These are phyloP conservation scores for Coemansia sp. DNA, from an alignment of 192 early-diverging fungal genomes.

Conservation along the genomic window DNA sequence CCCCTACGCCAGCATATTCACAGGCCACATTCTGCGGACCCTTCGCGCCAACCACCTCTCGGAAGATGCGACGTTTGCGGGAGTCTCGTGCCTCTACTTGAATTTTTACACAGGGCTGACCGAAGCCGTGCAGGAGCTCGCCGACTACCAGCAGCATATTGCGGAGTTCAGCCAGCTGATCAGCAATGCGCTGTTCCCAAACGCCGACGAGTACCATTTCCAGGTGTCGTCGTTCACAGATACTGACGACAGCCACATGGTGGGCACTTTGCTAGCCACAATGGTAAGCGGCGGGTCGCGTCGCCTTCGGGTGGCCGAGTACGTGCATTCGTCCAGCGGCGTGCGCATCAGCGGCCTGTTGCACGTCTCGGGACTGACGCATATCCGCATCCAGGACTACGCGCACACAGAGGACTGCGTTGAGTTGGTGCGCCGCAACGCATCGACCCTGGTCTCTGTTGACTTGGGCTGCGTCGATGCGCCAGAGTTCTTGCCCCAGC, in stretches of 20 bases:
- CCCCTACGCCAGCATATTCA: slow-evolving; percentile 43
- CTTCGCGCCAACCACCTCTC: slow-evolving; percentile 22
- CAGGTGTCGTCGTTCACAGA: slow-evolving; percentile 41
- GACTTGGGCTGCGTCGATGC: slow-evolving; percentile 40
- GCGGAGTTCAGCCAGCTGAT: slow-evolving; percentile 24
- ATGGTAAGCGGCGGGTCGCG: slow-evolving; percentile 10
- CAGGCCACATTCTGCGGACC: slow-evolving; percentile 25
- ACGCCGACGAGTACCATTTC: slow-evolving; percentile 28
- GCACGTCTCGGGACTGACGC: slow-evolving; percentile 31
- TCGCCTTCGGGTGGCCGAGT: slow-evolving; percentile 22
- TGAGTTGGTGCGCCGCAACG: slow-evolving; percentile 39
- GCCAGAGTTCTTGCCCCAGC: slow-evolving; percentile 22
- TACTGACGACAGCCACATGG: slow-evolving; percentile 50
- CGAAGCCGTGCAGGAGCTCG: slow-evolving; percentile 33
- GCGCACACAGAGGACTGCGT: slow-evolving; percentile 34
- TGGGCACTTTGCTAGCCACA: slow-evolving; percentile 26
- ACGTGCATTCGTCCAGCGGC: slow-evolving; percentile 40
- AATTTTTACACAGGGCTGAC: slow-evolving; percentile 44
- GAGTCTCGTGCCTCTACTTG: slow-evolving; percentile 24
- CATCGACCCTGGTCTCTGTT: slow-evolving; percentile 31
- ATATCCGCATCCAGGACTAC: slow-evolving; percentile 33
- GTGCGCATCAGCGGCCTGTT: slow-evolving; percentile 38
- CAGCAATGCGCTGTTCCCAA: slow-evolving; percentile 23
- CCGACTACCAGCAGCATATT: slow-evolving; percentile 17
- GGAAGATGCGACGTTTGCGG: slow-evolving; percentile 23